Evolutionary conservation across 202 grass and related monocot species (phyloP), one percentile per base, ranked within the genome.

Genomic region (Saccharum hybrid): DNA sequence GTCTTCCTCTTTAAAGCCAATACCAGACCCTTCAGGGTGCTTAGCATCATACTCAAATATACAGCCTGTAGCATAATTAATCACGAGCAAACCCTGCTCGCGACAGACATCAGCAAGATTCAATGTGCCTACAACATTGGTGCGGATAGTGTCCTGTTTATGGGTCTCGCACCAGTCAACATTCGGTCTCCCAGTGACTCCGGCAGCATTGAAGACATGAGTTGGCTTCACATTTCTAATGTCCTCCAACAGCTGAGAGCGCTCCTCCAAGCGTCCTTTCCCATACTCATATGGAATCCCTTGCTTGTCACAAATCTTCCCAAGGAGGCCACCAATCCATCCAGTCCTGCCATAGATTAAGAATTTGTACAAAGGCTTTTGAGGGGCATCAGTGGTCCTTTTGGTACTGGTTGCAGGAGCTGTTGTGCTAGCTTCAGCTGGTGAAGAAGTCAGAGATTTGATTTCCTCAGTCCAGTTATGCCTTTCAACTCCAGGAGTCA

Each of bases 181-280:
- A 84, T 92, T 92, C 45, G 90, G 90, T 78, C 90, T 88, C 65
- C 92, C 92, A 42, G 89, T 94, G 76, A 94, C 87, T 82, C 92
- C 92, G 3, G 92, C 92, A 76, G 92, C 92, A 89, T 94, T 94
- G 85, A 94, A 94, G 49, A 94, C 92, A 94, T 94, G 92, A 66
- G 92, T 88, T 79, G 92, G 92, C 63, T 92, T 94, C 59, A 94
- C 89, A 84, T 64, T 88, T 87, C 86, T 88, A 76, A 94, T 88
- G 59, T 94, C 89, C 74, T 85, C 61, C 68, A 82, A 59, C 33
- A 34, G 33, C 33, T 34, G 33, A 34, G 33, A 34, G 33, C 33
- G 4, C 33, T 34, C 33, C 33, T 34, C 33, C 33, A 34, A 34
- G 33, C 33, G 33, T 34, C 31, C 31, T 3, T 33, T 33, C 31